A percentile compares a stretch with the other conserved stretches of the same genome.
Evolutionary conservation across 169 alveolate species (phyloP).

Genomic region (Plasmodium coatneyi): DNA sequence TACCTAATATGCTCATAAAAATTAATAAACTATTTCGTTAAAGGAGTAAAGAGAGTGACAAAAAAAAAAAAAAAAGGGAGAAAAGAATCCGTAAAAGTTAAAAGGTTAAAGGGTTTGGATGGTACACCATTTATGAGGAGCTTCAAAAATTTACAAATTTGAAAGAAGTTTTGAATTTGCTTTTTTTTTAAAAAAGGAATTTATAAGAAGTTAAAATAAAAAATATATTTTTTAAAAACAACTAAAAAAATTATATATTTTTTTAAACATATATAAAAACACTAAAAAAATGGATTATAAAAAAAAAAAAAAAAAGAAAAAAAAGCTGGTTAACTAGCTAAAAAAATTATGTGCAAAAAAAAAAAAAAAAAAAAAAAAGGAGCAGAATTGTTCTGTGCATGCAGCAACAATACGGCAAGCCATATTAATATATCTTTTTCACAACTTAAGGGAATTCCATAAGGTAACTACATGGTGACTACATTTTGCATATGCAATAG

Average conservation of each 20-base stretch:
- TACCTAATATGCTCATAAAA: neutral
- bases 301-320: neutral
- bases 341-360: neutral
- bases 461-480: neutral
- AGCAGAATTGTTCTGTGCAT: constrained; percentile 43
- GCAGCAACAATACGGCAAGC: constrained; percentile 52
- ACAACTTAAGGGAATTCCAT: neutral
- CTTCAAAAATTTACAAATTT: constrained; percentile 17
- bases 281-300: constrained; percentile 8
- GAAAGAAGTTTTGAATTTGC: constrained; percentile 17
- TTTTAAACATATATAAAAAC: constrained; percentile 16
- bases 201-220: constrained; percentile 1
- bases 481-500: constrained; percentile 13
- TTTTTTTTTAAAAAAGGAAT: constrained; percentile 6
- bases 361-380: neutral
- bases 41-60: neutral
- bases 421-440: constrained; percentile 8
- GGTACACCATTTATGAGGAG: constrained; percentile 1
- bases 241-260: neutral
- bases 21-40: neutral
- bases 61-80: neutral
- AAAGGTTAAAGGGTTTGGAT: neutral
- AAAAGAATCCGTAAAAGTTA: neutral
- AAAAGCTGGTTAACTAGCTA: constrained; percentile 56
- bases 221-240: neutral